Percentiles rank a stretch among this genome's conserved stretches.
These are phyloP conservation scores for Hemileccinum impolitum DNA, from an alignment of 768 basidiomycete genomes.

Conservation along the genomic window DNA sequence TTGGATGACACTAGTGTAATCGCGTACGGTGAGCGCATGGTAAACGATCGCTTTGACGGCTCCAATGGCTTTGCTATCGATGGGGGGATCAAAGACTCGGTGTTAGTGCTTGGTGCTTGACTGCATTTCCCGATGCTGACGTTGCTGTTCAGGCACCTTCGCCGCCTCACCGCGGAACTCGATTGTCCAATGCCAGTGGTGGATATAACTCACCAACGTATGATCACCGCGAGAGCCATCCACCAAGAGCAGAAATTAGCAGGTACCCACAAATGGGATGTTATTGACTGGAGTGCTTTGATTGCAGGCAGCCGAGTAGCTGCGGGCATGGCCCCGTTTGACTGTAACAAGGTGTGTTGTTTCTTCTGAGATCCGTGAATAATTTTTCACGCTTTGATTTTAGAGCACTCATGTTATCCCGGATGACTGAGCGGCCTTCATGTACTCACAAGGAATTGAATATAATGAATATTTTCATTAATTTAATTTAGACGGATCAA, in stretches of 20 bases:
- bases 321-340: conserved; percentile 57
- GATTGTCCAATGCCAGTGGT: conserved; percentile 70
- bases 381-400: background rate
- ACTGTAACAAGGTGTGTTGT: conserved; percentile 31
- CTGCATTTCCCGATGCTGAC: conserved; percentile 3
- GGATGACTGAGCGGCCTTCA: conserved; percentile 24
- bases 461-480: too few relatives aligned
- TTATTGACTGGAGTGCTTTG: conserved; percentile 80
- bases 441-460: too few relatives aligned
- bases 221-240: conserved; percentile 75
- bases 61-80: conserved; percentile 73
- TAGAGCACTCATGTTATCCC: conserved; percentile 22
- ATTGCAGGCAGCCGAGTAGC: conserved; percentile 75
- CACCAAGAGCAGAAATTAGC: conserved; percentile 46
- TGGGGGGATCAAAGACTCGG: conserved; percentile 85
- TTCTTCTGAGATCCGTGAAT: background rate
- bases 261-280: conserved; percentile 49
- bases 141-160: conserved; percentile 51
- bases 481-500: too few relatives aligned
- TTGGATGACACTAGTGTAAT: conserved; percentile 39
- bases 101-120: conserved; percentile 35
- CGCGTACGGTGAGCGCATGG: conserved; percentile 64
- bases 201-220: conserved; percentile 71
- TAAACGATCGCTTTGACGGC: conserved; percentile 72
- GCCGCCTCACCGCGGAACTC: conserved; percentile 60